phyloP scores from a whole-genome alignment of 306 rosid genomes.

The Urtica urens region DNA sequence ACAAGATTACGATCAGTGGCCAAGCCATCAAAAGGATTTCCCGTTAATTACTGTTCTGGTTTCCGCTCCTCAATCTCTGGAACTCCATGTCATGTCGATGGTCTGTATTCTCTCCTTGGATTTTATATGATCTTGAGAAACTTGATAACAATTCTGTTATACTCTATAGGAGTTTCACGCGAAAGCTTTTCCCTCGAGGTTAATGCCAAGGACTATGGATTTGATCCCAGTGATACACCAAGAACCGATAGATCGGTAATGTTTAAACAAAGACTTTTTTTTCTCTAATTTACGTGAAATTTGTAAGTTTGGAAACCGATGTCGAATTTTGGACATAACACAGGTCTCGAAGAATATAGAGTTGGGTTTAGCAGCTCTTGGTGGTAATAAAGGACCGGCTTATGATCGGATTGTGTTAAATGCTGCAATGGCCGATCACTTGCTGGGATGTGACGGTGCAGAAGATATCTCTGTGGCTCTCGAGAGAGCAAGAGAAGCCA shows the following conservation, averaged over 20 bases:
- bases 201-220: constrained; percentile 76
- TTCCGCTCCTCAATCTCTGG: constrained; percentile 40
- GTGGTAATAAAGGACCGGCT: constrained; percentile 80
- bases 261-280: constrained; percentile 14
- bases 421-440: constrained; percentile 90
- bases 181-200: constrained; percentile 72
- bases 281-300: constrained; percentile 4
- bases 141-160: not conserved
- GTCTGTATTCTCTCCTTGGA: constrained; percentile 32
- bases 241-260: constrained; percentile 93
- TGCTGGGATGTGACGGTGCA: constrained; percentile 86
- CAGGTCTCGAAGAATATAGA: constrained; percentile 79
- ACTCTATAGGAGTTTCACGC: constrained; percentile 71
- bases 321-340: constrained; percentile 7
- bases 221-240: constrained; percentile 83
- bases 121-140: not conserved
- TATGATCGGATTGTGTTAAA: constrained; percentile 83
- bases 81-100: constrained; percentile 49
- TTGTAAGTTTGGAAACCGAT: not conserved
- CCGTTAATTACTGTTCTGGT: constrained; percentile 93
- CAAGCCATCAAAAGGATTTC: constrained; percentile 59
- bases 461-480: constrained; percentile 58
- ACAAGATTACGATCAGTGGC: constrained; percentile 59
- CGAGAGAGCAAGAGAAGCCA: constrained; percentile 88
- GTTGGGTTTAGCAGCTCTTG: constrained; percentile 78